These are phyloP conservation scores for Cicer pinnatifidum DNA, from an alignment of 306 rosid species.

Conservation along the genomic window DNA sequence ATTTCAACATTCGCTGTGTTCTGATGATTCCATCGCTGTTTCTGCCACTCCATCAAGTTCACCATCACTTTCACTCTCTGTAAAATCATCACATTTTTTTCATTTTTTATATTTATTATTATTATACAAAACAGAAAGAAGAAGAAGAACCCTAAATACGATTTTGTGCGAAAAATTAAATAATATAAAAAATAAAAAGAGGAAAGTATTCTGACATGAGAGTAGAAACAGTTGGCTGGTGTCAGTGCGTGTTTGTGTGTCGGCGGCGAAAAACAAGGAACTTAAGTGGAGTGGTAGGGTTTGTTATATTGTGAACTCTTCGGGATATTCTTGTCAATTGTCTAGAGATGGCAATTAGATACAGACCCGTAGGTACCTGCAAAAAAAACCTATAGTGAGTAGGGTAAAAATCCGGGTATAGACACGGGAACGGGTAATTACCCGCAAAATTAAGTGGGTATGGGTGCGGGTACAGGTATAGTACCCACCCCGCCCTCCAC, in stretches of 20 bases:
- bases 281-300: neutral
- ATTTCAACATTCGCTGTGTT: constrained; percentile 44
- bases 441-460: no score
- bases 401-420: no score
- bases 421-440: no score
- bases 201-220: constrained; percentile 10
- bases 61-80: constrained; percentile 34
- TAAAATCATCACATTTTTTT: neutral
- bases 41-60: constrained; percentile 45
- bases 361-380: no score
- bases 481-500: no score
- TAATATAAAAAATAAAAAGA: neutral
- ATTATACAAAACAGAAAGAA: neutral
- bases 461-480: no score
- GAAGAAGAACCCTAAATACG: neutral
- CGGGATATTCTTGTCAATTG: constrained; percentile 14
- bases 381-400: no score
- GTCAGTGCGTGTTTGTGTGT: constrained; percentile 39
- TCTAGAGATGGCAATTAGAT: no score
- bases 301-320: neutral
- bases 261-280: constrained; percentile 19
- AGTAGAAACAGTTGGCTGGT: neutral
- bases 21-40: constrained; percentile 31
- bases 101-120: neutral
- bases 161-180: neutral